phyloP scores from a whole-genome alignment of 75 land plant species.

The Selaginella moellendorffii region DNA sequence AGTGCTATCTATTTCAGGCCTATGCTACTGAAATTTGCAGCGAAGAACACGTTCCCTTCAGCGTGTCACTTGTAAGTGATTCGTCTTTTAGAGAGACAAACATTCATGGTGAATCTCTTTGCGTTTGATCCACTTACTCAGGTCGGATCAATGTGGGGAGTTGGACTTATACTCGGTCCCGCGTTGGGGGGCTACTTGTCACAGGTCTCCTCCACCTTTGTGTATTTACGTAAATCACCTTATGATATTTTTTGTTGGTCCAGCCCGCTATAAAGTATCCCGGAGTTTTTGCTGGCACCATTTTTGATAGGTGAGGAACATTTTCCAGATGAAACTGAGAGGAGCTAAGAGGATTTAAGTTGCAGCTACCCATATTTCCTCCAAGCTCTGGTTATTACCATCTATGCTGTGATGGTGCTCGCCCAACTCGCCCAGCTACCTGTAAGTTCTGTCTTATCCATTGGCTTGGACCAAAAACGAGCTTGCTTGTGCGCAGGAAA shows the following conservation, averaged over 20 bases:
- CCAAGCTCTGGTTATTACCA: neutral
- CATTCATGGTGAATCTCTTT: neutral
- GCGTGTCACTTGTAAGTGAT: slow-evolving; percentile 27
- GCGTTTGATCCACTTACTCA: neutral
- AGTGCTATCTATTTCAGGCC: no score
- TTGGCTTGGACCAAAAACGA: no score
- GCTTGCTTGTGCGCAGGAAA: neutral
- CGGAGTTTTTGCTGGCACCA: slow-evolving; percentile 42
- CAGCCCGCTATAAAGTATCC: slow-evolving; percentile 91
- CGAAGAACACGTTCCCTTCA: slow-evolving; percentile 18
- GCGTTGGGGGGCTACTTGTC: slow-evolving; percentile 65
- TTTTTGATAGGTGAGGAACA: slow-evolving; percentile 49
- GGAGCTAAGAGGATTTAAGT: neutral
- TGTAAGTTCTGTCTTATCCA: neutral
- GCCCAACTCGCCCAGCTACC: neutral
- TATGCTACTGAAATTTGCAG: slow-evolving; percentile 25
- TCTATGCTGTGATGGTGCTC: neutral
- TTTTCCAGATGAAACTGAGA: neutral
- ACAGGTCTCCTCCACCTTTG: slow-evolving; percentile 37
- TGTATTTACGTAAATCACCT: neutral
- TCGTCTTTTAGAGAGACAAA: neutral
- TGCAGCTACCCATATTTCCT: neutral
- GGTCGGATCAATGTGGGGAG: slow-evolving; percentile 51
- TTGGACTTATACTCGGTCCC: slow-evolving; percentile 59
- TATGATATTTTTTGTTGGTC: neutral